These are phyloP conservation scores for Leccinum rimulosum DNA, from an alignment of 768 basidiomycete species.

Conservation along the genomic window DNA sequence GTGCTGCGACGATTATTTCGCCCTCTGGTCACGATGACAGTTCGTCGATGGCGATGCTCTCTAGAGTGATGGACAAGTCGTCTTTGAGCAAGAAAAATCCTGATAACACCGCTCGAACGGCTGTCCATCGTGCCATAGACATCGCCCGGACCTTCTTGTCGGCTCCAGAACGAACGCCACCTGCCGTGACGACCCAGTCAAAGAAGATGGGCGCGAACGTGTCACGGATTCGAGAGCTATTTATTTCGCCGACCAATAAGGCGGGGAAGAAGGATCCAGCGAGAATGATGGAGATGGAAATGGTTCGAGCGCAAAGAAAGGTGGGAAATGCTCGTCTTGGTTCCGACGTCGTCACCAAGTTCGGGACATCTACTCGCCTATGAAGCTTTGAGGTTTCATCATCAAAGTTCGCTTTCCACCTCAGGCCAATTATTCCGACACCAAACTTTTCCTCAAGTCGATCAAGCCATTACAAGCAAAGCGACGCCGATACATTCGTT, in stretches of 20 bases:
- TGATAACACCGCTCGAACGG: background rate
- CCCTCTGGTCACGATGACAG: background rate
- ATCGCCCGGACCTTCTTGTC: background rate
- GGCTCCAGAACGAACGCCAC: background rate
- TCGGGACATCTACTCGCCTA: background rate
- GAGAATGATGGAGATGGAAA: constrained; percentile 9
- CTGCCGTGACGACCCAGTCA: too few relatives aligned
- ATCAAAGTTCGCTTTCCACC: too few relatives aligned
- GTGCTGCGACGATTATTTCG: too few relatives aligned
- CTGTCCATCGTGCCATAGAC: background rate
- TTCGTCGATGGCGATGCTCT: background rate
- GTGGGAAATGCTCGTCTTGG: background rate
- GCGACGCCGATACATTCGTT: too few relatives aligned
- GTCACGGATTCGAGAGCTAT: constrained; percentile 1
- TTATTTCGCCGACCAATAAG: constrained; percentile 5
- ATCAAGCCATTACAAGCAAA: too few relatives aligned
- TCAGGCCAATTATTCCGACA: too few relatives aligned
- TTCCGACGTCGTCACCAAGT: background rate
- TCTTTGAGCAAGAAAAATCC: too few relatives aligned
- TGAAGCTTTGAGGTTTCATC: too few relatives aligned
- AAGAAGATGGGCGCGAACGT: background rate
- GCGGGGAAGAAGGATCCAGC: background rate
- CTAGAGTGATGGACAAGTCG: background rate
- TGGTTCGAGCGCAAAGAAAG: constrained; percentile 5
- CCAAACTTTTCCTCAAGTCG: too few relatives aligned